Evolutionary conservation across 352 stramenopile genomes (phyloP).

Genomic region (Globisporangium rhizosaccharum): DNA sequence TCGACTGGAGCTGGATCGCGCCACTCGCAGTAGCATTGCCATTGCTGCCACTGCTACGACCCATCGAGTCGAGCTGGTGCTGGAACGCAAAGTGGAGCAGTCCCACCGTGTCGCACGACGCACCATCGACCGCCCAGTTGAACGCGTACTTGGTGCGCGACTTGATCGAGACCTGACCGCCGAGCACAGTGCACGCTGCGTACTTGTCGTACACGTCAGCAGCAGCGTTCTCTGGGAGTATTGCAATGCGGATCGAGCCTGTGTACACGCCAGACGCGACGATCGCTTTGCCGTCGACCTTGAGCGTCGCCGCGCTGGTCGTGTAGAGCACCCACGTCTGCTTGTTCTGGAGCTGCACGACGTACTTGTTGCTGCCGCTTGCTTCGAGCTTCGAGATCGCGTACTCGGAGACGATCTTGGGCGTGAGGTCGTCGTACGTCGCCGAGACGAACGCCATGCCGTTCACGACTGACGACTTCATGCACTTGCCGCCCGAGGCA

Average conservation of each 20-base stretch:
- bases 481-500: constrained; percentile 25
- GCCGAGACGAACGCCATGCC: constrained; percentile 72
- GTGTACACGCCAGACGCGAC: constrained; percentile 33
- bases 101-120: constrained; percentile 30
- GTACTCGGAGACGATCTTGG: constrained; percentile 40
- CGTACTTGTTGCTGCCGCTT: constrained; percentile 40
- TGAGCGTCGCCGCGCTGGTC: constrained; percentile 35
- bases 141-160: constrained; percentile 59
- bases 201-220: constrained; percentile 52
- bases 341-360: constrained; percentile 56
- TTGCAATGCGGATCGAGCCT: constrained; percentile 48
- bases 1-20: constrained; percentile 36
- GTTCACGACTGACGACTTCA: constrained; percentile 51
- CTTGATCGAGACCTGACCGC: constrained; percentile 42
- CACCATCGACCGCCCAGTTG: constrained; percentile 49
- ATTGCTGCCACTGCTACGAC: constrained; percentile 14
- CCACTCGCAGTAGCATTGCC: constrained; percentile 11
- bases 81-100: constrained; percentile 64
- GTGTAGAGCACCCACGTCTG: constrained; percentile 77
- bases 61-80: constrained; percentile 53
- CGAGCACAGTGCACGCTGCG: constrained; percentile 45
- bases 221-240: constrained; percentile 35
- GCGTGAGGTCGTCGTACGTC: constrained; percentile 51
- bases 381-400: constrained; percentile 40
- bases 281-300: constrained; percentile 37